Evolutionary conservation across 225 moss, liverwort and hornwort species (phyloP).

Genomic region (Polytrichum commune): DNA sequence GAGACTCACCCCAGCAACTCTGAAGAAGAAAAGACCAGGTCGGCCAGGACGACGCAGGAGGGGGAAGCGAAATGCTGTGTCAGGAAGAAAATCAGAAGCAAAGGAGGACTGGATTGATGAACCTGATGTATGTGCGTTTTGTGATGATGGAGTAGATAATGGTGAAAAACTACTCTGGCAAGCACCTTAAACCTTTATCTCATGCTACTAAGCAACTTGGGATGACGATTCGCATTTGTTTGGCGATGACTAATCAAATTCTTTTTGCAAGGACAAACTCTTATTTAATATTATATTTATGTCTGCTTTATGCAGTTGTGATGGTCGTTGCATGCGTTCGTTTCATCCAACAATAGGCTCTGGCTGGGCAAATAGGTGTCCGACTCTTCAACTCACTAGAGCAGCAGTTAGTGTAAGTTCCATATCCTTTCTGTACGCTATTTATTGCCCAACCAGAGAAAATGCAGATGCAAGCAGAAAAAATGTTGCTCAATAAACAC

Average conservation of each 20-base stretch:
- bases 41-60: constrained; percentile 2
- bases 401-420: constrained; percentile 25
- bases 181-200: neutral
- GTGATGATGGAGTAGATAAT: constrained; percentile 44
- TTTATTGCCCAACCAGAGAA: neutral
- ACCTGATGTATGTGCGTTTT: constrained; percentile 48
- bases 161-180: constrained; percentile 36
- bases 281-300: neutral
- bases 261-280: too few relatives aligned
- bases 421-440: neutral
- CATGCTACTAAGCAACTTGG: too few relatives aligned
- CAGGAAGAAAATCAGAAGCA: neutral
- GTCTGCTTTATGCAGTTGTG: constrained; percentile 34
- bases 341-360: constrained; percentile 42
- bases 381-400: constrained; percentile 28
- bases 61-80: constrained; percentile 7
- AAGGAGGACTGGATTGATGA: constrained; percentile 49
- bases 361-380: constrained; percentile 28
- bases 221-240: too few relatives aligned
- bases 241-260: too few relatives aligned
- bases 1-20: constrained; percentile 27
- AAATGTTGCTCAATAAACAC: neutral
- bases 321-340: constrained; percentile 52
- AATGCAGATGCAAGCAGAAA: neutral
- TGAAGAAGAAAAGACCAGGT: constrained; percentile 26